Base-by-base conservation (phyloP, 768 basidiomycete species). In the Gloeophyllum trabeum region DNA sequence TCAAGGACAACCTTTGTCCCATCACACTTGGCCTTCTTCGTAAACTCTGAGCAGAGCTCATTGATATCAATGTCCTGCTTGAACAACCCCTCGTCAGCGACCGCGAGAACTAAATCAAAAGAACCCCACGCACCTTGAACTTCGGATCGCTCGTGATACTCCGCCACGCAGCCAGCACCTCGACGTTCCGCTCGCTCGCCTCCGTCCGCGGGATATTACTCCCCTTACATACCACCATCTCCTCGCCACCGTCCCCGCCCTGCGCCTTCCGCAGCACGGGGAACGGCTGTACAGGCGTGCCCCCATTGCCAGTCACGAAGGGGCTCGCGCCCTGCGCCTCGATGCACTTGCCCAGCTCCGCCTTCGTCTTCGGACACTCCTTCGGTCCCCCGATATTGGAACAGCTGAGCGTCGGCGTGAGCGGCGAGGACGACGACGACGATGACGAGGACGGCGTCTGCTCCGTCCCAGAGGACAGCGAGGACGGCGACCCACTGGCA, bases 1-100 rank as follows among this genome's bases (percentile, higher is more conserved):
- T 74, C 83, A 38, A 90, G 60, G 16, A 89, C 87, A 28, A 88
- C 81, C 62, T 84, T 86, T 21, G 76, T 77, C 26, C 88, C 88
- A 46, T 89, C 87, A 53, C 88, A 91, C 35, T 76, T 70, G 37
- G 88, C 88, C 63, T 91, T 90, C 54, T 60, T 72, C 36, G 84
- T 73, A 54, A 91, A 87, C 59, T 89, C 82, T 5, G 75, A 51
- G 54, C 88, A 91, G 19, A 91, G 64, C 38, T 81, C 71, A 50
- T 81, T 85, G 44, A 90, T 76, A 52, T 90, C 88, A 28, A 75
- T 66, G 51, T 85, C 81, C 79, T 87, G 53, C 30, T 43, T 44
- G 41, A 22, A 7, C 28, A 23, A 40, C 41, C 43, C 42, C 41
- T 26, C 35, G 35, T 46, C 46, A 46, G 47, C 45, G 26, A 18